Conservation (phyloP, 352 stramenopile genomes). For the Phytophthora hibernalis region DNA sequence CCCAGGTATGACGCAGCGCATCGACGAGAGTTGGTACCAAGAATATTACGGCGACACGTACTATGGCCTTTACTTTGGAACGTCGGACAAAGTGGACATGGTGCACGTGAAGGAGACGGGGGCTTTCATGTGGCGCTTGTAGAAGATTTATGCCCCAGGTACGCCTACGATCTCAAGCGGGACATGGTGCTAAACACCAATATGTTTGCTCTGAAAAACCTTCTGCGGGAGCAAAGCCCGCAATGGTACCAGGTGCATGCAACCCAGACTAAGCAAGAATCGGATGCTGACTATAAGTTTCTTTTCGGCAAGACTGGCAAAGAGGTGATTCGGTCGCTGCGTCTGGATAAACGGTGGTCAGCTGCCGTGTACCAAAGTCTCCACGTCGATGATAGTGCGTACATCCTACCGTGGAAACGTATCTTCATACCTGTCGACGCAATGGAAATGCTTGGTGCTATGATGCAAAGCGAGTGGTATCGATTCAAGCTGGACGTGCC, state of each 20-base stretch:
- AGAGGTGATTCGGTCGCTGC: slow-evolving; percentile 14
- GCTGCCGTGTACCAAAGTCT: background rate
- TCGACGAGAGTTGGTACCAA: slow-evolving; percentile 37
- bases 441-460: slow-evolving; percentile 35
- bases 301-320: slow-evolving; percentile 32
- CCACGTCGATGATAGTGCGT: slow-evolving; percentile 14
- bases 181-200: slow-evolving; percentile 32
- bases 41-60: slow-evolving; percentile 34
- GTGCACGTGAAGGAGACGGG: slow-evolving; percentile 29
- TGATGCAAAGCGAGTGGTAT: slow-evolving; percentile 53
- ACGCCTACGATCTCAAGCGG: slow-evolving; percentile 34
- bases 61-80: slow-evolving; percentile 30
- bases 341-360: slow-evolving; percentile 10
- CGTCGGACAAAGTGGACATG: slow-evolving; percentile 31
- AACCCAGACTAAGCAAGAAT: slow-evolving; percentile 31
- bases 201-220: slow-evolving; percentile 36
- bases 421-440: slow-evolving; percentile 27
- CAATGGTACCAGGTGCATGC: slow-evolving; percentile 37
- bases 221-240: slow-evolving; percentile 26
- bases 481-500: slow-evolving; percentile 40
- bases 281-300: slow-evolving; percentile 23
- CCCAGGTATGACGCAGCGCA: slow-evolving; percentile 8
- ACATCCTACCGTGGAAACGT: slow-evolving; percentile 26
- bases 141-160: slow-evolving; percentile 39
- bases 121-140: slow-evolving; percentile 28